phyloP scores from a whole-genome alignment of 2,329 filamentous ascomycete genomes.

The Sclerotinia borealis region DNA sequence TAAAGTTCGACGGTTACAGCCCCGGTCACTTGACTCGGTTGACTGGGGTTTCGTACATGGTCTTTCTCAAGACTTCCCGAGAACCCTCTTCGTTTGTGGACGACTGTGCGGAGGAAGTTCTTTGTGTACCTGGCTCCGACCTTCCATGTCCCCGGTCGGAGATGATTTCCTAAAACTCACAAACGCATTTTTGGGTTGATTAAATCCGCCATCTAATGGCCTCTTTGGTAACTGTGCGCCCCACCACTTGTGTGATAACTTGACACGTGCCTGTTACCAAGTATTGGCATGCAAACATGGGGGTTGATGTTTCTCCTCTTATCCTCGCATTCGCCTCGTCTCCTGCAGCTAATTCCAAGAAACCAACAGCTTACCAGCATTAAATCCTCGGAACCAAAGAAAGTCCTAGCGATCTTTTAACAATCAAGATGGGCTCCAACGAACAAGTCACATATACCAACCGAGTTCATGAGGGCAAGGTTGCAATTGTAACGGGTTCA shows the following conservation, averaged over 20 bases:
- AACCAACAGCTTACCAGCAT: neutral
- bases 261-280: no score
- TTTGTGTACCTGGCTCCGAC: no score
- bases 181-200: neutral
- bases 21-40: no score
- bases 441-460: neutral
- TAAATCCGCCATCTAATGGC: neutral
- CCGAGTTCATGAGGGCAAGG: conserved; percentile 51
- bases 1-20: no score
- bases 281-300: neutral
- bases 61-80: no score
- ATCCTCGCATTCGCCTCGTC: neutral
- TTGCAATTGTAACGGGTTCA: conserved; percentile 70
- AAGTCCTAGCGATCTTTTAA: neutral
- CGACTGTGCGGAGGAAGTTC: no score
- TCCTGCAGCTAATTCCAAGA: neutral
- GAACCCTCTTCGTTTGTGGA: no score
- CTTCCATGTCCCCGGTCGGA: neutral
- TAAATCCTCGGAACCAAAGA: neutral
- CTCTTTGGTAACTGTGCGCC: neutral
- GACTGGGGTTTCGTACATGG: no score
- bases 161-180: neutral
- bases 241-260: neutral
- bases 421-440: neutral
- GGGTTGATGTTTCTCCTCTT: neutral